Evolutionary conservation across 805 yeast species (phyloP).

Genomic region (Starmerella apicola): DNA sequence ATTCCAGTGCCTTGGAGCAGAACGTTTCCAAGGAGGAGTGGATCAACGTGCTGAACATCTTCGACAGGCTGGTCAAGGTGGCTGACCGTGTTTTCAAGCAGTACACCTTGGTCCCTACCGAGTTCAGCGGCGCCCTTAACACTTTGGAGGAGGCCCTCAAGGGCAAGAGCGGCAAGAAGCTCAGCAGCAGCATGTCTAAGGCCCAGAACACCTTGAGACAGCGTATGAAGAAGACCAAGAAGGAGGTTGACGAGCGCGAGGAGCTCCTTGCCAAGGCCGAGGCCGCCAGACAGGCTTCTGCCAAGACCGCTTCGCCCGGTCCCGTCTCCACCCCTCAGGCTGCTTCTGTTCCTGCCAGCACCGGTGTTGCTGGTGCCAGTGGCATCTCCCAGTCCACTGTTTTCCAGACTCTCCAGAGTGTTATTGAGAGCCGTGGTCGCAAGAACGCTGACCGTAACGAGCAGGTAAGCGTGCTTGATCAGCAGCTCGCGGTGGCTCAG

Average conservation of each 20-base stretch:
- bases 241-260: constrained; percentile 48
- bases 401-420: constrained; percentile 58
- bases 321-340: constrained; percentile 34
- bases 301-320: constrained; percentile 51
- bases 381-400: constrained; percentile 36
- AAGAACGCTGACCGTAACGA: constrained; percentile 76
- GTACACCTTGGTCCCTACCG: constrained; percentile 57
- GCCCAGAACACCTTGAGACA: constrained; percentile 81
- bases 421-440: constrained; percentile 88
- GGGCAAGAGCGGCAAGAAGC: constrained; percentile 48
- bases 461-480: constrained; percentile 62
- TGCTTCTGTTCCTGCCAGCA: constrained; percentile 21
- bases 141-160: constrained; percentile 57
- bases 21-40: constrained; percentile 59
- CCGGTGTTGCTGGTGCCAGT: constrained; percentile 22
- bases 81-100: constrained; percentile 64
- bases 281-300: constrained; percentile 29
- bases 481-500: constrained; percentile 37
- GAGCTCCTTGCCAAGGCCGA: constrained; percentile 26
- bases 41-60: constrained; percentile 57
- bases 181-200: constrained; percentile 71
- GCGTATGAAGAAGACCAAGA: constrained; percentile 67
- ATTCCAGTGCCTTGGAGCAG: constrained; percentile 54
- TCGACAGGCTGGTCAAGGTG: constrained; percentile 62
- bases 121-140: constrained; percentile 55